phyloP scores from a whole-genome alignment of 495 filamentous ascomycete species.

The Aspergillus haitiensis region DNA sequence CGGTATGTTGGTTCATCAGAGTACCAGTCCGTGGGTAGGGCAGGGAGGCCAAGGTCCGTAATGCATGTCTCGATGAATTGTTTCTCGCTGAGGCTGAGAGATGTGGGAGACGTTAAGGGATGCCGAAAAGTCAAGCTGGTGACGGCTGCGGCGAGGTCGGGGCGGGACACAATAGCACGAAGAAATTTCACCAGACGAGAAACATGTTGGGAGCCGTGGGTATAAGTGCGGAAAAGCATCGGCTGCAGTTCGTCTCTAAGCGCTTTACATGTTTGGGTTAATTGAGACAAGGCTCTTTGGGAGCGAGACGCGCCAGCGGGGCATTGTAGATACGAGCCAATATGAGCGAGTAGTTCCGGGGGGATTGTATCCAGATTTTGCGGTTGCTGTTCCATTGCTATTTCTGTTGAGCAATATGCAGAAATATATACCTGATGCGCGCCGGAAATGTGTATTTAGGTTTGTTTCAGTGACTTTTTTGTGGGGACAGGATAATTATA shows the following conservation, averaged over 20 bases:
- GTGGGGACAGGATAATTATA: too few relatives aligned
- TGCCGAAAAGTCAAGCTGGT: not conserved
- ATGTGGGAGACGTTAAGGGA: not conserved
- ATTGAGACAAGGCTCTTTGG: not conserved
- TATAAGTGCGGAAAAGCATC: not conserved
- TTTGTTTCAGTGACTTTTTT: too few relatives aligned
- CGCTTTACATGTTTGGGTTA: slow-evolving; percentile 7
- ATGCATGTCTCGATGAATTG: slow-evolving; percentile 7
- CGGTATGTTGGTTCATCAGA: not conserved
- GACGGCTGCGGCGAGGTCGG: slow-evolving; percentile 8
- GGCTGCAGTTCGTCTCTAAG: slow-evolving; percentile 1
- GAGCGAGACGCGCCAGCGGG: not conserved
- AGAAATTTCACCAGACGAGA: slow-evolving; percentile 8
- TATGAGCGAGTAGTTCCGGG: not conserved
- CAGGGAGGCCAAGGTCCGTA: slow-evolving; percentile 2
- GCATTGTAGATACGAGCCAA: not conserved
- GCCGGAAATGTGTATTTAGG: too few relatives aligned
- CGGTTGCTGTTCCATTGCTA: not conserved
- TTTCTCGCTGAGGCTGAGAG: not conserved
- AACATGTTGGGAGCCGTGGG: not conserved
- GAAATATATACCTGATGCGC: not conserved
- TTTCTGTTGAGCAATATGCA: not conserved
- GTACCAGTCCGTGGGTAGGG: not conserved
- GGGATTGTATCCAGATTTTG: not conserved
- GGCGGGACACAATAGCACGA: slow-evolving; percentile 1